Evolutionary conservation across 495 filamentous ascomycete genomes (phyloP), one percentile per base, ranked within the genome.

Genomic region (Chaetomium tenue): DNA sequence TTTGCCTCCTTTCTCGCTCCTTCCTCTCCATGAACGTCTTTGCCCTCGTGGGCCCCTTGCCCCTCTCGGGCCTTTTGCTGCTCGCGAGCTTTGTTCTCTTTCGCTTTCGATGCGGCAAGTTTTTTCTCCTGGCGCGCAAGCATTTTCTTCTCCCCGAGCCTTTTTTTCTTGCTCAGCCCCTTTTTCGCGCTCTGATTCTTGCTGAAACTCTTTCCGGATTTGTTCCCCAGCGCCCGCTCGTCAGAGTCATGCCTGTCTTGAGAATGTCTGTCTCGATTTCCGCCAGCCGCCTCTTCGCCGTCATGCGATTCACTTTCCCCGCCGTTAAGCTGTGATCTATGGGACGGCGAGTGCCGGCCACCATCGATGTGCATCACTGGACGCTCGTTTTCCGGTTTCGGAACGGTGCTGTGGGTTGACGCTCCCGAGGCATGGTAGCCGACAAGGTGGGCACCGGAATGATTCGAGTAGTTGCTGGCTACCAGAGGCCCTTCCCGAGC

Each of bases 101-200:
- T 33, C 30, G 3, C n/a, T n/a, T n/a, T n/a, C n/a, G n/a, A 33
- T 33, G 30, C 30, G 7, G 30, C 30, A 3, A 33, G 30, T 33
- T 71, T 67, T 23, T 66, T 68, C 33, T 37, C 58, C 70, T 71
- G 60, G 67, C 66, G 23, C 58, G 67, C 23, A n/a, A n/a, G n/a
- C 69, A 8, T 8, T 12, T 12, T 37, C 9, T 37, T 37, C 8
- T 37, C 33, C 8, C 11, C 33, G 33, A 37, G 8, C 33, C 9
- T 30, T n/a, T 33, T 28, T 8, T 33, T 53, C 25, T 33, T 26
- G 16, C n/a, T 6, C 3, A 26, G 64, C 54, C 1, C 18, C 7
- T n/a, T 9, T 47, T 47, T 47, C 5, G n/a, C 22, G 2, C 28
- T 26, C 15, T 8, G 51, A 4, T 7, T 8, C 5, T 53, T 18